Base-by-base conservation (phyloP, 2,329 filamentous ascomycete species). In the Paramyrothecium sp. region DNA sequence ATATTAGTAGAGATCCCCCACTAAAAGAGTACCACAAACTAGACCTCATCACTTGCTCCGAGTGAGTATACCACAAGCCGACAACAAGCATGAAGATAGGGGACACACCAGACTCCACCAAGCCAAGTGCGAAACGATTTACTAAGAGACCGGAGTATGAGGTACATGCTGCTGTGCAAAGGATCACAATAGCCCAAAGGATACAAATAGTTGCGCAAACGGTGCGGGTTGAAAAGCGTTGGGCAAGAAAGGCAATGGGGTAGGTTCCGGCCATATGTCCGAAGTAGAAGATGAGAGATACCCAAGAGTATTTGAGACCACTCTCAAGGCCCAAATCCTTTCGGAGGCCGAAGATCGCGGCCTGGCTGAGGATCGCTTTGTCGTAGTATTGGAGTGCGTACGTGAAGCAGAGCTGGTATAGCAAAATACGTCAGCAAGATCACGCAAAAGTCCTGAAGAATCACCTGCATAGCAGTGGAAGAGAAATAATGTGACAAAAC, bases 21-120 rank as follows among this genome's bases (percentile, higher is more conserved):
- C 73, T 73, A 46, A 70, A 74, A 7, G 73, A 75, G 51, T 73
- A 73, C 67, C 73, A 75, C 55, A 67, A 66, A 47, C 72, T 71
- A 4, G 73, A 71, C 2, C 73, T 67, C 26, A 70, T 63, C 2
- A 71, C 71, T 53, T 76, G 73, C 41, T 76, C 73, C 3, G 67
- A 63, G 11, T 72, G 67, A 1, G 73, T 74, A 54, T 74, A 75
- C 74, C 74, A 76, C 38, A 75, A 68, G 3, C 68, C 71, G 54
- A 73, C 72, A 1, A 75, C 63, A 5, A 75, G 63, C 44, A 76
- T 73, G 54, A 75, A 76, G 2, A 67, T 72, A 52, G 61, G 73
- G 51, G 60, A 71, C 20, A 68, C 67, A 50, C 62, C 69, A n/a
- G 60, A 67, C 58, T 76, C 74, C 20, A 74, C 67, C 3, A 73